Evolutionary conservation across 495 filamentous ascomycete species (phyloP), one percentile per base, ranked within the genome.

Genomic region (Podospora conica): DNA sequence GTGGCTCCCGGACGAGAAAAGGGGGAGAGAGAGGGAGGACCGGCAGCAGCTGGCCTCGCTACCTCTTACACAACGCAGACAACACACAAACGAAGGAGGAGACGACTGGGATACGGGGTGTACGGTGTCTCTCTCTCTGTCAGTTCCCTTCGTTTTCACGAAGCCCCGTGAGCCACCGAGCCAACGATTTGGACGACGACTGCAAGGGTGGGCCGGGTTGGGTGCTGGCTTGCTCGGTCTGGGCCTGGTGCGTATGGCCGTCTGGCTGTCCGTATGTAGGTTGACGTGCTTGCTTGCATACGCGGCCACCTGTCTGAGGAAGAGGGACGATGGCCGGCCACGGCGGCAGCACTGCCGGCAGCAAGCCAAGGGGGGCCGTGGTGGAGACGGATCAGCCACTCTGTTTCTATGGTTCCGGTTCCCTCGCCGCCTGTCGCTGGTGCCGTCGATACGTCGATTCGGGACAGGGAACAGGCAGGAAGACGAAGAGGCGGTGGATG

Each of bases 221-320:
- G 40, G 40, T 48, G 2, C 40, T 18, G 18, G 40, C 40, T 48
- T 48, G 40, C 40, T 48, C 40, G 40, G 58, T 28, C 58, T 31
- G 25, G 40, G 58, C 31, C 58, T 31, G 25, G 31, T 6, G 58
- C 28, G 25, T 60, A 60, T 60, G 24, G 31, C 15, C 21, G 25
- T 53, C 60, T 67, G 63, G 58, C 22, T 66, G 63, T 66, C 67
- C 62, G 28, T 25, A 18, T 58, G 63, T 65, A n/a, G 40, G 40
- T 48, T 48, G 40, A 48, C 40, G 40, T 48, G 40, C 40, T 48
- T 48, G 40, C 40, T 48, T 48, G 40, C 40, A 48, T 48, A 48
- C 40, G 40, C 40, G 18, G 40, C 40, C 40, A 48, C 15, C 40
- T n/a, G 40, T 48, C 40, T 6, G 40, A 48, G 15, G 40, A 48